Conservation (phyloP, 192 early-diverging fungal genomes). For the Coemansia sp. region DNA sequence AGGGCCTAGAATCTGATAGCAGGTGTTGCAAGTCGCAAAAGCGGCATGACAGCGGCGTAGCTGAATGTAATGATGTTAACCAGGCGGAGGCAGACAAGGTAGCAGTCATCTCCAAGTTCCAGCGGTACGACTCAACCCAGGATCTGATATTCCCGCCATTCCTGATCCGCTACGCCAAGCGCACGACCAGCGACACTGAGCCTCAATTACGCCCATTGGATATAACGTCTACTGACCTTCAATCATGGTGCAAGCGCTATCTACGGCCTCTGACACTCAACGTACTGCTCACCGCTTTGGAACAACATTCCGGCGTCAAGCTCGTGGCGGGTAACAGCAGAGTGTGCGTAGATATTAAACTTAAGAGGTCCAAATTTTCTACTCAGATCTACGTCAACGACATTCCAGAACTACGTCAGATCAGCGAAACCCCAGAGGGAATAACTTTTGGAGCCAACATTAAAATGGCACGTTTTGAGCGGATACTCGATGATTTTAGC, state of each 20-base stretch:
- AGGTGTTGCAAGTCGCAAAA: not conserved
- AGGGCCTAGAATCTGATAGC: not conserved
- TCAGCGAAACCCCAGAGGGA: conserved; percentile 35
- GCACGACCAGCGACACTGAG: conserved; percentile 16
- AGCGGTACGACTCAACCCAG: conserved; percentile 62
- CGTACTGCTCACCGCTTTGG: conserved; percentile 58
- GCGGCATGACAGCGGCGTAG: not conserved
- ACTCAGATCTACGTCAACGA: conserved; percentile 69
- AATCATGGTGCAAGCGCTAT: conserved; percentile 37
- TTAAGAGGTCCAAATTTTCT: conserved; percentile 70
- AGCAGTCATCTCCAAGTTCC: conserved; percentile 53
- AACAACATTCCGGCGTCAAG: conserved; percentile 66
- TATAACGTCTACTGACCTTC: conserved; percentile 8
- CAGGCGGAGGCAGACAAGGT: conserved; percentile 39
- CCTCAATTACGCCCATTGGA: conserved; percentile 23
- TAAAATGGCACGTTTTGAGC: conserved; percentile 62
- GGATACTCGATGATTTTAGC: conserved; percentile 18
- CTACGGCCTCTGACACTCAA: conserved; percentile 60
- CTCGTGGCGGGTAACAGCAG: conserved; percentile 83
- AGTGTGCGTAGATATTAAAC: conserved; percentile 76
- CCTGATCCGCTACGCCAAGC: conserved; percentile 60
- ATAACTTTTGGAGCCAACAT: conserved; percentile 69
- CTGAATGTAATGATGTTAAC: conserved; percentile 5
- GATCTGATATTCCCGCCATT: conserved; percentile 71
- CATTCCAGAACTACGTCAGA: conserved; percentile 65